Evolutionary conservation across 2,329 filamentous ascomycete genomes (phyloP), one percentile per base, ranked within the genome.

Genomic region (Alternaria sp.): DNA sequence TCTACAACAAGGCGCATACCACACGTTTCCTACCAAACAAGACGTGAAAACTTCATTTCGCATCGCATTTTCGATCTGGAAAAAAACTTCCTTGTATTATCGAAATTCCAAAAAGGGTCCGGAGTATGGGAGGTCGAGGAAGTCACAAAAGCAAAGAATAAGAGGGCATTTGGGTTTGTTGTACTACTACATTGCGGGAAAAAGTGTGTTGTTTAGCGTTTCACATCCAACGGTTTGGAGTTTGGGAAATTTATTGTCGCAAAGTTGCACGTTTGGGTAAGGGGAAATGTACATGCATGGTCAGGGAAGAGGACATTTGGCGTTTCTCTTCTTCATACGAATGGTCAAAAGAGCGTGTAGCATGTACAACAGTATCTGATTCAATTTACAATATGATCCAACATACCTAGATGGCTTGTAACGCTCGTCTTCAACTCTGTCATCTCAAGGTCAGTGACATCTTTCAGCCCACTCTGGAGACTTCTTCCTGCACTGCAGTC

Each of bases 251-350:
- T 10, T 20, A 2, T 44, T 7, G 23, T 18, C 37, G 37, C 15
- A 18, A 18, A 41, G 9, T 18, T 18, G 3, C 2, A 41, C 1
- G n/a, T 2, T 18, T 41, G n/a, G 5, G 37, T 3, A 26, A 9
- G 8, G n/a, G 6, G 9, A 11, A 47, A 12, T 26, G 15, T 44
- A 44, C 11, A 44, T 44, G 21, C 8, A 26, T 3, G 10, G n/a
- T 20, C 2, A 0, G 5, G 33, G 33, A 41, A n/a, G n/a, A n/a
- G n/a, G n/a, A n/a, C n/a, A n/a, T 41, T 5, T 51, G 12, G 28
- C 14, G 28, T 25, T 53, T 11, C n/a, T 2, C 0, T 0, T 12
- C 12, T 20, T 2, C 7, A 3, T 11, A 3, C 5, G 15, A 8
- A 12, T 1, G 23, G 0, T 3, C 20, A n/a, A 18, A 18, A 33